Conservation (phyloP, 139 green algal genomes). For the Tetraselmis chui region DNA sequence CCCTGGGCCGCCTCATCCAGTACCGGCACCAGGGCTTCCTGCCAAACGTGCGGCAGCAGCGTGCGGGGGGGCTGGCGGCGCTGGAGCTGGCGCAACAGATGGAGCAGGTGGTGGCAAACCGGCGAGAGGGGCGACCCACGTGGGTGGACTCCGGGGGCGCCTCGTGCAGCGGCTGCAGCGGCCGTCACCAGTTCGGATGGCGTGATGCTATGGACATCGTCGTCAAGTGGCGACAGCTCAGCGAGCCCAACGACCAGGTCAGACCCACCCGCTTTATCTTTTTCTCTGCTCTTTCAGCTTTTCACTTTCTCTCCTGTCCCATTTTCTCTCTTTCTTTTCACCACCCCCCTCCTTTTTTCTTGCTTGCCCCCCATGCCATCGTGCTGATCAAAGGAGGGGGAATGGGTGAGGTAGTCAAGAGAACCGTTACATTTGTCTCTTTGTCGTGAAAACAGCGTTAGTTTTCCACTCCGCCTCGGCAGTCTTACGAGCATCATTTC, state of each 20-base stretch:
- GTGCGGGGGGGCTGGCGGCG: constrained; percentile 65
- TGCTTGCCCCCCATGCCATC: no score
- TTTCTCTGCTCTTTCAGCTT: no score
- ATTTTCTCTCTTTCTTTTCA: no score
- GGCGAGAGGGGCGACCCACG: not conserved
- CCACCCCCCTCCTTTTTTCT: no score
- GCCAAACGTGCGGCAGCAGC: constrained; percentile 71
- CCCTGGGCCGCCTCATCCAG: constrained; percentile 61
- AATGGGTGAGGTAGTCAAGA: no score
- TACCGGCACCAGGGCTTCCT: constrained; percentile 82
- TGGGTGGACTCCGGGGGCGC: constrained; percentile 34
- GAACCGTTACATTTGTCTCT: no score
- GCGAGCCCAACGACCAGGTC: constrained; percentile 85
- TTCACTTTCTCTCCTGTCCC: no score
- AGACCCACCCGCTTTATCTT: not conserved
- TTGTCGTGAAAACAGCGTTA: no score
- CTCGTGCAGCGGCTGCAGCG: constrained; percentile 18
- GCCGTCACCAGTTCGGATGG: constrained; percentile 70
- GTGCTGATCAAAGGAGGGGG: no score
- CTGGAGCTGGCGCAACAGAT: constrained; percentile 72
- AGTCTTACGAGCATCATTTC: no score
- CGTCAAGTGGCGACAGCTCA: constrained; percentile 90
- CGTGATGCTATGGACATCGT: constrained; percentile 84
- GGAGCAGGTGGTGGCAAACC: constrained; percentile 16
- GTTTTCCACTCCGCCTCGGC: no score